phyloP scores from a whole-genome alignment of 495 filamentous ascomycete species.

The Aspergillus cavernicola region DNA sequence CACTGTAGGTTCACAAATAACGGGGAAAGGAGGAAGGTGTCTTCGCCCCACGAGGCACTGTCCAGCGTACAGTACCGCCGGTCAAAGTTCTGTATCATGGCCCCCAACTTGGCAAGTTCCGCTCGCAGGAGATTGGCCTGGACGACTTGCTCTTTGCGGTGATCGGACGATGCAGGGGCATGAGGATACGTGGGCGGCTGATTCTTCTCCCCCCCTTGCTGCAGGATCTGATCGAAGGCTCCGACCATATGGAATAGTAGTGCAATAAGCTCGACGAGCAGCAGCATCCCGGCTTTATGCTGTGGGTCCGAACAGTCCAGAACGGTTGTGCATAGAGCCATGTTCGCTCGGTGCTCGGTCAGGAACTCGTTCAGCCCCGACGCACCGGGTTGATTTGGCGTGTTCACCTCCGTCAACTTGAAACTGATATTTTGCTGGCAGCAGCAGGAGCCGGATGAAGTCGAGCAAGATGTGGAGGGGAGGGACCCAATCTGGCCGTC shows the following conservation, averaged over 20 bases:
- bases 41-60: background rate
- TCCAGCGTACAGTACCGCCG: constrained; percentile 5
- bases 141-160: constrained; percentile 4
- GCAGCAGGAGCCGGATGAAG: background rate
- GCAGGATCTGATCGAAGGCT: constrained; percentile 6
- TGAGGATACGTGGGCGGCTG: background rate
- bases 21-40: constrained; percentile 3
- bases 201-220: background rate
- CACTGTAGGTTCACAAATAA: constrained; percentile 8
- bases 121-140: constrained; percentile 1
- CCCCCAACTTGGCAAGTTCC: constrained; percentile 5
- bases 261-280: background rate
- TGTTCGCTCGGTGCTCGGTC: constrained; percentile 2
- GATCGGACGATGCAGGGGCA: background rate
- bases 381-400: background rate
- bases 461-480: background rate
- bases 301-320: background rate
- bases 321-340: constrained; percentile 5
- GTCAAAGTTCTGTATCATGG: constrained; percentile 3
- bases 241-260: constrained; percentile 5
- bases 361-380: background rate
- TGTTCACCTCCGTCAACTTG: background rate
- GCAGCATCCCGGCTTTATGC: constrained; percentile 1
- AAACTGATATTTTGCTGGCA: background rate
- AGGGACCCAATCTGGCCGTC: background rate